Evolutionary conservation across 2,329 filamentous ascomycete species (phyloP).

Genomic region (Didymella pinodella): DNA sequence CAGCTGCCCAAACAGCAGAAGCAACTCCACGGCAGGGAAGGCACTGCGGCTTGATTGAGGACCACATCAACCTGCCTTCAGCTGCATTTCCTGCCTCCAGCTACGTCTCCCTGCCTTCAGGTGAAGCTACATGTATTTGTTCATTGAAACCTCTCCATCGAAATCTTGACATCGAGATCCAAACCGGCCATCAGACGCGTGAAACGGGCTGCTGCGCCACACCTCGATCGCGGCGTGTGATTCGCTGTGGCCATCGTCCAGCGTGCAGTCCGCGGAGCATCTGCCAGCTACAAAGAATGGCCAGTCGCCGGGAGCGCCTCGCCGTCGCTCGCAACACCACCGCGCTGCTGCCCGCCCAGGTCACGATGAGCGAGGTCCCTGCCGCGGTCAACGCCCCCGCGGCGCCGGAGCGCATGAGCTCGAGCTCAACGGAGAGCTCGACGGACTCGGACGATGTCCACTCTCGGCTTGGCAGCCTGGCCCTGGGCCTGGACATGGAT

Average conservation of each 20-base stretch:
- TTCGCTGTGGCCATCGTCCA: slow-evolving; percentile 8
- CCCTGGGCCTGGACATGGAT: slow-evolving; percentile 54
- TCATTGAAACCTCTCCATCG: neutral
- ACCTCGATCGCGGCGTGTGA: slow-evolving; percentile 3
- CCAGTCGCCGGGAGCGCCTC: slow-evolving; percentile 42
- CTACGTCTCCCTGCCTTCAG: too few species aligned
- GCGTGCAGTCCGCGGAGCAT: slow-evolving; percentile 1
- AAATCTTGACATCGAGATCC: too few species aligned
- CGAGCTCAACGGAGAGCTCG: slow-evolving; percentile 16
- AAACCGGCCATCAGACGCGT: neutral
- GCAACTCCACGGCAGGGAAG: slow-evolving; percentile 7
- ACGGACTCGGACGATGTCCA: slow-evolving; percentile 46
- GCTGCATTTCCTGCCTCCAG: too few species aligned
- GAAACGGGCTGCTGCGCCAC: slow-evolving; percentile 12
- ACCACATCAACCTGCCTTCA: too few species aligned
- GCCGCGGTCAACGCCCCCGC: slow-evolving; percentile 44
- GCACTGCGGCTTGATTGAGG: neutral
- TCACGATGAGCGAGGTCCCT: slow-evolving; percentile 39
- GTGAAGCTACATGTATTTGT: neutral
- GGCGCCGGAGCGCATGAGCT: slow-evolving; percentile 21
- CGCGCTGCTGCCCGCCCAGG: slow-evolving; percentile 21
- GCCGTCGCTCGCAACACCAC: slow-evolving; percentile 30
- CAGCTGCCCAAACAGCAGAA: slow-evolving; percentile 5
- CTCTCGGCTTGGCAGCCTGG: slow-evolving; percentile 52
- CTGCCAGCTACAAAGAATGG: slow-evolving; percentile 25